phyloP scores from a whole-genome alignment of 306 rosid genomes.

The Argentina anserina region DNA sequence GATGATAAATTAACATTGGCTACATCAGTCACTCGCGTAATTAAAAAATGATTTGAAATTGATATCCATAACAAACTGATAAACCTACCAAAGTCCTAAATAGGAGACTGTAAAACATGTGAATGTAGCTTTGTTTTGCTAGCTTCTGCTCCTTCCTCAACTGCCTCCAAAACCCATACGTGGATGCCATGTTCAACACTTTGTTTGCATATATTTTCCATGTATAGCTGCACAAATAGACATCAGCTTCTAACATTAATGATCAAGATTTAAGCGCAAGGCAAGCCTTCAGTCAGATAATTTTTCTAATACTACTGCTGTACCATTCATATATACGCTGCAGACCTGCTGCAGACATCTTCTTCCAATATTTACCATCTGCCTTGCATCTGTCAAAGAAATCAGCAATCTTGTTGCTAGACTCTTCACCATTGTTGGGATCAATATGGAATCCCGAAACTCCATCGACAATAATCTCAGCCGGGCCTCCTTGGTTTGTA shows the following conservation, averaged over 20 bases:
- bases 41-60: background rate
- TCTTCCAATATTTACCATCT: slow-evolving; percentile 59
- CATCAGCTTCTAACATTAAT: background rate
- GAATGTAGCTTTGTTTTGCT: slow-evolving; percentile 78
- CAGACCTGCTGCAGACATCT: slow-evolving; percentile 58
- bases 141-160: slow-evolving; percentile 64
- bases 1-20: background rate
- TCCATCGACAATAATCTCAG: slow-evolving; percentile 79
- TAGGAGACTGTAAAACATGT: slow-evolving; percentile 69
- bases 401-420: slow-evolving; percentile 70
- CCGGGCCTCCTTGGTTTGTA: slow-evolving; percentile 94
- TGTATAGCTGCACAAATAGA: slow-evolving; percentile 57
- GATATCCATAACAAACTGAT: background rate
- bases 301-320: background rate
- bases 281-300: background rate
- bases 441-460: slow-evolving; percentile 79
- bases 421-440: slow-evolving; percentile 70
- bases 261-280: background rate
- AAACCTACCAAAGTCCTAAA: slow-evolving; percentile 64
- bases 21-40: background rate
- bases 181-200: slow-evolving; percentile 78
- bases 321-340: slow-evolving; percentile 79
- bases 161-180: slow-evolving; percentile 81
- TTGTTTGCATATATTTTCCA: slow-evolving; percentile 96
- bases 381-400: slow-evolving; percentile 79